Evolutionary conservation across 2,329 filamentous ascomycete species (phyloP).

Genomic region (Aspergillus transmontanensis): DNA sequence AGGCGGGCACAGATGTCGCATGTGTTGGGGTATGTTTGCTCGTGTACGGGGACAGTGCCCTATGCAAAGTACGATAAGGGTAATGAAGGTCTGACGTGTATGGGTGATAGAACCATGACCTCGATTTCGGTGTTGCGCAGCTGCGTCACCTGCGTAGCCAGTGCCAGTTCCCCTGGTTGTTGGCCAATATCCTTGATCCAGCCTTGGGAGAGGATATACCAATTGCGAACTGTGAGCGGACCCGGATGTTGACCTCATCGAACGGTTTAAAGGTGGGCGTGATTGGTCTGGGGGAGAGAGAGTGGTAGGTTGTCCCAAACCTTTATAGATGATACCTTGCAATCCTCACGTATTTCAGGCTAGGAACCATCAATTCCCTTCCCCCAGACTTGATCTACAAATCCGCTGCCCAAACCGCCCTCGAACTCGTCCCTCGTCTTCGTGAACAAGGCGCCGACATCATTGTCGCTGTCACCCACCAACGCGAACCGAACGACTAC

Average conservation of each 20-base stretch:
- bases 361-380: conserved; percentile 83
- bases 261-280: conserved; percentile 86
- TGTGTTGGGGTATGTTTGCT: conserved; percentile 70
- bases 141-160: conserved; percentile 72
- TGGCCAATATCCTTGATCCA: conserved; percentile 85
- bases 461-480: conserved; percentile 79
- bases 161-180: conserved; percentile 85
- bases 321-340: not conserved
- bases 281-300: conserved; percentile 81
- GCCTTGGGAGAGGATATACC: conserved; percentile 74
- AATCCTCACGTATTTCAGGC: conserved; percentile 42
- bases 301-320: conserved; percentile 59
- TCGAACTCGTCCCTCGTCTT: conserved; percentile 72
- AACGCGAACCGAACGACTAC: conserved; percentile 85
- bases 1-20: conserved; percentile 75
- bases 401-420: conserved; percentile 74
- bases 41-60: not conserved
- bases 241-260: conserved; percentile 74
- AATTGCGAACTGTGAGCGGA: conserved; percentile 74
- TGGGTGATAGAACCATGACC: conserved; percentile 73
- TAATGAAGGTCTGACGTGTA: not conserved
- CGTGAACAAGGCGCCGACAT: conserved; percentile 79
- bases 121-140: conserved; percentile 86
- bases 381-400: conserved; percentile 82
- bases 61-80: not conserved